These are phyloP conservation scores for Sugiyamaella qingdaonensis DNA, from an alignment of 805 yeast genomes.

Conservation along the genomic window DNA sequence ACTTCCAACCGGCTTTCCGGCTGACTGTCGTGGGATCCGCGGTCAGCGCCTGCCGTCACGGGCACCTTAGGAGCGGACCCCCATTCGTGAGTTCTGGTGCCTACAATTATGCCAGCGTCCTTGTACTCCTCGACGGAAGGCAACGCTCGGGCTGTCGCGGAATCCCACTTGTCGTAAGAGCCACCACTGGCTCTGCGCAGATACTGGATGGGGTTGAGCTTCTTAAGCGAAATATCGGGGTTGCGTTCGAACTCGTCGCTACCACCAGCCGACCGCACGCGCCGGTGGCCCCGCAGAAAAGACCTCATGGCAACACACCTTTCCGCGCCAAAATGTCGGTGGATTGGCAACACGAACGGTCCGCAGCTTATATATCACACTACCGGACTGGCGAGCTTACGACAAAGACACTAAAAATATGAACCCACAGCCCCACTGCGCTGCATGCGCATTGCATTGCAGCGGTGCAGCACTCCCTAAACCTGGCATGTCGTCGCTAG, in stretches of 20 bases:
- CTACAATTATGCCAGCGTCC: conserved; percentile 35
- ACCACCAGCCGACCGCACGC: conserved; percentile 1
- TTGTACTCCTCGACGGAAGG: conserved; percentile 21
- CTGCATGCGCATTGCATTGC: not conserved
- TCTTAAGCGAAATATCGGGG: conserved; percentile 13
- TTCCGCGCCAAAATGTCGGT: not conserved
- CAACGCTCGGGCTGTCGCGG: conserved; percentile 17
- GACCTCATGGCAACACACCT: conserved; percentile 11
- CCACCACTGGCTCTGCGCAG: conserved; percentile 19
- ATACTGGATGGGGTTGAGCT: conserved; percentile 20
- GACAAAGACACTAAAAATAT: not conserved
- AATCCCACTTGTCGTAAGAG: conserved; percentile 13
- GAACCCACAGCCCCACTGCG: not conserved
- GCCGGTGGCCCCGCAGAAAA: conserved; percentile 10
- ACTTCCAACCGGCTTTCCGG: no score
- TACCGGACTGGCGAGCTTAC: not conserved
- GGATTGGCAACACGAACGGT: conserved; percentile 3
- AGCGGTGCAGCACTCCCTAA: not conserved
- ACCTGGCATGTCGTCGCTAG: no score
- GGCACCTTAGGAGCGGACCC: conserved; percentile 26
- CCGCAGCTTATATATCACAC: not conserved
- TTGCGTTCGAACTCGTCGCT: not conserved
- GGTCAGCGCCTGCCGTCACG: no score
- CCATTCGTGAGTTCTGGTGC: conserved; percentile 51
- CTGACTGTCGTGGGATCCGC: no score